Evolutionary conservation across 176 grass and related monocot species (phyloP).

Genomic region (Melocanna baccifera): DNA sequence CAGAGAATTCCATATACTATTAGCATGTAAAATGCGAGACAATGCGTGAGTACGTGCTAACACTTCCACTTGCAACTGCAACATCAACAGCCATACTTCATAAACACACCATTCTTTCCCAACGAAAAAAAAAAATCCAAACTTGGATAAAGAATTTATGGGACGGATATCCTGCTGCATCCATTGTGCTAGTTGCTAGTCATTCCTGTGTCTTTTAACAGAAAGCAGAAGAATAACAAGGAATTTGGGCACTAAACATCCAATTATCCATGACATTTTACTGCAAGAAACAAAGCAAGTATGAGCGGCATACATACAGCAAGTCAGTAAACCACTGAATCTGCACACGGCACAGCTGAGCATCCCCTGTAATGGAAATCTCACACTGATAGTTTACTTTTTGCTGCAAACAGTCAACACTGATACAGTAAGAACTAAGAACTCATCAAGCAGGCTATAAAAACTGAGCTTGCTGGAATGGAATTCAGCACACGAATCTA

Average conservation of each 20-base stretch:
- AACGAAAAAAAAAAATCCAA: not conserved
- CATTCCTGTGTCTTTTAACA: not conserved
- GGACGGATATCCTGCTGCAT: not conserved
- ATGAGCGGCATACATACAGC: not conserved
- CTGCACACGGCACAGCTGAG: not conserved
- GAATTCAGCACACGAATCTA: conserved; percentile 35
- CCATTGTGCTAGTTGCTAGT: not conserved
- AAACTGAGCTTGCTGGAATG: conserved; percentile 48
- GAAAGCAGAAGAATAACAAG: not conserved
- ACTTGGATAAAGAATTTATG: not conserved
- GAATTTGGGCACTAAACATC: not conserved
- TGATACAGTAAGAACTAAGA: conserved; percentile 23
- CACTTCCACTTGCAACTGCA: not conserved
- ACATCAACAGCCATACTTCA: not conserved
- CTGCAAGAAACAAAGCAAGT: not conserved
- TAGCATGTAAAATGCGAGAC: not conserved
- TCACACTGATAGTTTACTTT: conserved; percentile 11
- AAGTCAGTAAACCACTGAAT: not conserved
- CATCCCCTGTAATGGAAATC: not conserved
- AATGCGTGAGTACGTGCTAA: not conserved
- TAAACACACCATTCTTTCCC: not conserved
- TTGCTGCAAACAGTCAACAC: conserved; percentile 16
- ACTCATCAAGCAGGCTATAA: conserved; percentile 47
- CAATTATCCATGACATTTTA: not conserved
- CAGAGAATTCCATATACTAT: not conserved